Evolutionary conservation across 345 rosid species (phyloP).

Genomic region (Psidium friedrichsthalianum): DNA sequence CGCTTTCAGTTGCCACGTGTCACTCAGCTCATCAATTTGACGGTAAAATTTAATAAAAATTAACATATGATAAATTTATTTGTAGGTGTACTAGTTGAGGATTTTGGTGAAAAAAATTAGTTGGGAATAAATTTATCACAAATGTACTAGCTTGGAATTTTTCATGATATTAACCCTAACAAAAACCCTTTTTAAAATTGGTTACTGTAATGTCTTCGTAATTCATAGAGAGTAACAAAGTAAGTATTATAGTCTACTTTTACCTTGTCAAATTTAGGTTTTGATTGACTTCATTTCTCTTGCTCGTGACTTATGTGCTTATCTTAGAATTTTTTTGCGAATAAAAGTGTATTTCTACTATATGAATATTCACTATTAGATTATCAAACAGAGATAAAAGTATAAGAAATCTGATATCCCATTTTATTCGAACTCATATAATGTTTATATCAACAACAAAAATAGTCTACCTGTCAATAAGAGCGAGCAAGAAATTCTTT

Average conservation of each 20-base stretch:
- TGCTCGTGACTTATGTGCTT: not conserved
- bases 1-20: too few relatives aligned
- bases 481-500: not conserved
- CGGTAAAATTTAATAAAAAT: too few relatives aligned
- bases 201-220: not conserved
- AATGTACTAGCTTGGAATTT: too few relatives aligned
- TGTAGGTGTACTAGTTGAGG: too few relatives aligned
- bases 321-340: not conserved
- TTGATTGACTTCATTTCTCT: not conserved
- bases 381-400: not conserved
- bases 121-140: too few relatives aligned
- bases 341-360: not conserved
- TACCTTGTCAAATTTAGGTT: not conserved
- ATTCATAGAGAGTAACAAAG: not conserved
- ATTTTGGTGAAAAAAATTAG: too few relatives aligned
- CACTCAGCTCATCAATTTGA: too few relatives aligned
- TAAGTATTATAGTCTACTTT: not conserved
- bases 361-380: not conserved
- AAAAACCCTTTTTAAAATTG: not conserved
- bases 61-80: too few relatives aligned
- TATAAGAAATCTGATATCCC: not conserved
- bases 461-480: not conserved
- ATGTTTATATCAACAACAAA: too few relatives aligned
- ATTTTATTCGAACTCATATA: not conserved
- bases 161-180: too few relatives aligned